Evolutionary conservation across 2,329 filamentous ascomycete genomes (phyloP).

Genomic region (Chaetomium sp.): DNA sequence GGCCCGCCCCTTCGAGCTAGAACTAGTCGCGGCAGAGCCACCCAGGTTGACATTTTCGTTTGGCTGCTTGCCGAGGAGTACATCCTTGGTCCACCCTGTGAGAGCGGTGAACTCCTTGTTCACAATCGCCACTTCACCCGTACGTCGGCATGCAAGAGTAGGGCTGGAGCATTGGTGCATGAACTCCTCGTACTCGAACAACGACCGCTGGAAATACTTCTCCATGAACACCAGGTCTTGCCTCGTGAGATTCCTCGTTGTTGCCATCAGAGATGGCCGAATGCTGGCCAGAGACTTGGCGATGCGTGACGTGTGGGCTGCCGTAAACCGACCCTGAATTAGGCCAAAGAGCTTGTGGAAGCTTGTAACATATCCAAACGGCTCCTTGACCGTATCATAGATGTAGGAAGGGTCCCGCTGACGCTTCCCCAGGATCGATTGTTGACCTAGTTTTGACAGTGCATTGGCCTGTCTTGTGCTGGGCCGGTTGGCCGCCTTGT

Average conservation of each 20-base stretch:
- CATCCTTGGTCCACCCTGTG: slow-evolving; percentile 88
- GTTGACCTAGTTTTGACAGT: slow-evolving; percentile 37
- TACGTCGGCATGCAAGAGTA: slow-evolving; percentile 84
- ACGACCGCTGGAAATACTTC: slow-evolving; percentile 86
- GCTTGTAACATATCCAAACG: slow-evolving; percentile 82
- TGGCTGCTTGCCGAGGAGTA: slow-evolving; percentile 77
- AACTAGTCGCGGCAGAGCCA: slow-evolving; percentile 39
- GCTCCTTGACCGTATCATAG: slow-evolving; percentile 82
- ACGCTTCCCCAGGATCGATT: slow-evolving; percentile 52
- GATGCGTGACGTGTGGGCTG: slow-evolving; percentile 72
- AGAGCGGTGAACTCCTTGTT: slow-evolving; percentile 96
- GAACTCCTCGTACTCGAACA: slow-evolving; percentile 91
- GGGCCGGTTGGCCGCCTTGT: slow-evolving; percentile 29
- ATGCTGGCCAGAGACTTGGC: slow-evolving; percentile 84
- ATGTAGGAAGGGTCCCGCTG: slow-evolving; percentile 72
- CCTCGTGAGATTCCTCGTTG: slow-evolving; percentile 78
- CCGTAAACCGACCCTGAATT: slow-evolving; percentile 69
- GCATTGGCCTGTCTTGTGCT: slow-evolving; percentile 40
- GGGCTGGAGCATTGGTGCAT: slow-evolving; percentile 84
- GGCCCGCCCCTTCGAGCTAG: slow-evolving; percentile 34
- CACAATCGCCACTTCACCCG: slow-evolving; percentile 88
- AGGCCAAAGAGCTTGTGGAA: slow-evolving; percentile 85
- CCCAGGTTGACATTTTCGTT: slow-evolving; percentile 83
- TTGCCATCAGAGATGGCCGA: slow-evolving; percentile 86
- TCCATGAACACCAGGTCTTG: slow-evolving; percentile 97